These are phyloP conservation scores for Cercospora sp. DNA, from an alignment of 2,329 filamentous ascomycete genomes.

Conservation along the genomic window DNA sequence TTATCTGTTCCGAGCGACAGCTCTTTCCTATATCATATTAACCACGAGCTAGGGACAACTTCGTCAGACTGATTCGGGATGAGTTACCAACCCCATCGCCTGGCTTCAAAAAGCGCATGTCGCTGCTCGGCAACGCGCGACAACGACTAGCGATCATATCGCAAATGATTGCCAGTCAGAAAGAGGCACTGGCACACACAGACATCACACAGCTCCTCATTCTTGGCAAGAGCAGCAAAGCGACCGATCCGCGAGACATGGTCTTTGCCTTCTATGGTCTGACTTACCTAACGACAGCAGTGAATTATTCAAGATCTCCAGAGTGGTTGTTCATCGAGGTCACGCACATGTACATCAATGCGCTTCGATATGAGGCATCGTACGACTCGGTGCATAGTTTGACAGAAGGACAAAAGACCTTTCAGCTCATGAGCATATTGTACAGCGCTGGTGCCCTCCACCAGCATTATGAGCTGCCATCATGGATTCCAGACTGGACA, in stretches of 20 bases:
- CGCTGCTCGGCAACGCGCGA: conserved; percentile 34
- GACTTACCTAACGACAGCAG: conserved; percentile 30
- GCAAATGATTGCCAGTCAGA: conserved; percentile 35
- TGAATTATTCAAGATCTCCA: conserved; percentile 28
- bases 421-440: conserved; percentile 35
- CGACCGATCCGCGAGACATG: conserved; percentile 35
- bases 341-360: conserved; percentile 32
- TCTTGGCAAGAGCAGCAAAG: conserved; percentile 34
- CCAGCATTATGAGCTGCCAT: conserved; percentile 34
- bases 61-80: conserved; percentile 33
- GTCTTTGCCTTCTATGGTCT: conserved; percentile 36
- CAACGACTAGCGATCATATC: conserved; percentile 37
- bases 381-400: conserved; percentile 31
- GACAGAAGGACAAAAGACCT: conserved; percentile 29
- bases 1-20: not conserved
- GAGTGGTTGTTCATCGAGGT: conserved; percentile 33
- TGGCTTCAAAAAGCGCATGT: conserved; percentile 33
- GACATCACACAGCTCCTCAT: conserved; percentile 38
- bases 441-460: conserved; percentile 36
- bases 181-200: conserved; percentile 29
- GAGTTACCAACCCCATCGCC: conserved; percentile 20
- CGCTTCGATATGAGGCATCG: conserved; percentile 28
- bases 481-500: conserved; percentile 39
- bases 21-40: not conserved
- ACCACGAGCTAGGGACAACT: conserved; percentile 25